phyloP scores from a whole-genome alignment of 2,329 filamentous ascomycete genomes.

The Coleophoma eucalyptorum region DNA sequence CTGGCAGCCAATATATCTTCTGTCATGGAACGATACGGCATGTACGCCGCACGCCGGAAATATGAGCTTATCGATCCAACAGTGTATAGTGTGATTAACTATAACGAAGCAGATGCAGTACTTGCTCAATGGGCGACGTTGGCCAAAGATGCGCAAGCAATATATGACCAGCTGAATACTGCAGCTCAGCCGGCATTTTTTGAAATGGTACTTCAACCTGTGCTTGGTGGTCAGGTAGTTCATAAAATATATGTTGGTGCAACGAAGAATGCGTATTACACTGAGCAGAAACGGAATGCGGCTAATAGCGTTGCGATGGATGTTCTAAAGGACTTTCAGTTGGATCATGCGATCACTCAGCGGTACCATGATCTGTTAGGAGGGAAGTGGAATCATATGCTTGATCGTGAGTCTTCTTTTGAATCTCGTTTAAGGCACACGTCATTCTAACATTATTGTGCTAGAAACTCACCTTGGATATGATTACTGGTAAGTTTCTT shows the following conservation, averaged over 20 bases:
- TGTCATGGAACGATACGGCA: slow-evolving; percentile 51
- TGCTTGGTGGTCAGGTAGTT: slow-evolving; percentile 52
- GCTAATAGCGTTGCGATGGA: slow-evolving; percentile 50
- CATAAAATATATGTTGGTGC: slow-evolving; percentile 48
- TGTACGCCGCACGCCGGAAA: slow-evolving; percentile 54
- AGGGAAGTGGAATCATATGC: slow-evolving; percentile 61
- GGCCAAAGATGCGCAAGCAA: slow-evolving; percentile 45
- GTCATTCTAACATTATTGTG: slow-evolving; percentile 23
- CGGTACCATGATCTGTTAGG: slow-evolving; percentile 53
- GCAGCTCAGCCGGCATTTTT: slow-evolving; percentile 55
- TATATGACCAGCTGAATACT: slow-evolving; percentile 50
- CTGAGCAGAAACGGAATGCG: slow-evolving; percentile 50
- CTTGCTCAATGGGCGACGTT: slow-evolving; percentile 52
- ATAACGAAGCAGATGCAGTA: slow-evolving; percentile 57
- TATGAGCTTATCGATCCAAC: slow-evolving; percentile 57
- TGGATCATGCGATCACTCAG: slow-evolving; percentile 51
- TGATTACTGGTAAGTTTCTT: slow-evolving; percentile 20
- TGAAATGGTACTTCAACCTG: slow-evolving; percentile 57
- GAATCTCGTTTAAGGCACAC: neutral
- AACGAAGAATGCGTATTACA: slow-evolving; percentile 51
- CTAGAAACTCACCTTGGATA: slow-evolving; percentile 49
- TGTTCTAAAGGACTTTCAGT: slow-evolving; percentile 49
- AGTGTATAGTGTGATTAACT: slow-evolving; percentile 59
- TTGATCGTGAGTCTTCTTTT: slow-evolving; percentile 41
- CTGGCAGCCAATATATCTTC: slow-evolving; percentile 43